Conservation (phyloP, 768 basidiomycete genomes). For the Terana coerulea region DNA sequence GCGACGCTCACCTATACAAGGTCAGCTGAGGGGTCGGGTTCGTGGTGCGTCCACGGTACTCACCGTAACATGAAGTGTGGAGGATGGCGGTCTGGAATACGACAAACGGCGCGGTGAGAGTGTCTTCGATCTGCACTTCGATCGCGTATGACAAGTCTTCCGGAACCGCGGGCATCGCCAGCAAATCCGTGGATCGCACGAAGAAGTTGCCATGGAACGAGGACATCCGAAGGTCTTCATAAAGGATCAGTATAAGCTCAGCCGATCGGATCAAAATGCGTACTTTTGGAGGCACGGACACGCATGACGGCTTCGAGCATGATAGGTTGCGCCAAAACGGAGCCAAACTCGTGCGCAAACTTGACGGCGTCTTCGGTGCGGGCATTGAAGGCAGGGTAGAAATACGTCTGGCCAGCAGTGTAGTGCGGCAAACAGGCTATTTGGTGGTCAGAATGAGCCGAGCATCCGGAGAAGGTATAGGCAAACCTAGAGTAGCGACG, state of each 20-base stretch:
- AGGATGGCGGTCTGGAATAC: slow-evolving; percentile 94
- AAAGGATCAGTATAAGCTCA: not conserved
- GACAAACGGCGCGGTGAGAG: slow-evolving; percentile 84
- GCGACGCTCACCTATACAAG: slow-evolving; percentile 43
- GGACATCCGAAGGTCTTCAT: slow-evolving; percentile 82
- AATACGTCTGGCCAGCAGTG: slow-evolving; percentile 96
- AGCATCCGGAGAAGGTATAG: not conserved
- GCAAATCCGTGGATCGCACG: slow-evolving; percentile 92
- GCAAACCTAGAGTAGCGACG: slow-evolving; percentile 83
- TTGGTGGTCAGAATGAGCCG: slow-evolving; percentile 2
- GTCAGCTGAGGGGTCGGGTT: not conserved
- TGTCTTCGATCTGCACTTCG: slow-evolving; percentile 94
- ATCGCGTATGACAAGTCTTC: slow-evolving; percentile 95
- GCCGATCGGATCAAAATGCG: slow-evolving; percentile 11
- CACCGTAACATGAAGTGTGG: slow-evolving; percentile 90
- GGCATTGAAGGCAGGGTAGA: slow-evolving; percentile 98
- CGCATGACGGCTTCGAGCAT: slow-evolving; percentile 98
- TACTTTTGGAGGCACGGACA: slow-evolving; percentile 94
- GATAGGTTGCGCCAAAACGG: slow-evolving; percentile 89
- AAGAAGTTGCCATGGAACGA: slow-evolving; percentile 99
- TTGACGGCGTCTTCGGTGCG: slow-evolving; percentile 96
- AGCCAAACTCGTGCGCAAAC: slow-evolving; percentile 96
- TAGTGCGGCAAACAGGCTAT: slow-evolving; percentile 91
- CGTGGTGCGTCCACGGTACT: slow-evolving; percentile 12
- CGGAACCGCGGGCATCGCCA: slow-evolving; percentile 96